Evolutionary conservation across 2,329 filamentous ascomycete genomes (phyloP).

Genomic region (Ceratocystis papillata): DNA sequence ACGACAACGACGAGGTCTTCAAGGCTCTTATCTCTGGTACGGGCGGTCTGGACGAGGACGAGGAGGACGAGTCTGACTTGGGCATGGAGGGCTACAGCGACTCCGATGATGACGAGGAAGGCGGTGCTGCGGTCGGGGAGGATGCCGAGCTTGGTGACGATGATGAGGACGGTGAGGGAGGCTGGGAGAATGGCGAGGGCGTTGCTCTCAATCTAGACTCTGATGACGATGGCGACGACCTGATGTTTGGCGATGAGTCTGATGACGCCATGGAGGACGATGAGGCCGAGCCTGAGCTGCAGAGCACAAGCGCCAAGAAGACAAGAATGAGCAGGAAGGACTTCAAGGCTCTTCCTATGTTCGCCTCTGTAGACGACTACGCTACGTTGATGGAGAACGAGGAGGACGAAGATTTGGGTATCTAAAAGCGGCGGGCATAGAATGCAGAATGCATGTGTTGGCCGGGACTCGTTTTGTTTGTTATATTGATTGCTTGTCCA

Average conservation of each 20-base stretch:
- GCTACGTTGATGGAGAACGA: constrained; percentile 70
- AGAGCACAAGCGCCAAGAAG: constrained; percentile 31
- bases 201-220: constrained; percentile 24
- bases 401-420: constrained; percentile 38
- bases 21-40: constrained; percentile 73
- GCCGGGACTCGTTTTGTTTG: constrained; percentile 1
- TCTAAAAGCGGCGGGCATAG: constrained; percentile 14
- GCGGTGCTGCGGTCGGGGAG: constrained; percentile 40
- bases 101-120: constrained; percentile 40
- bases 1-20: constrained; percentile 62
- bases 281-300: constrained; percentile 44
- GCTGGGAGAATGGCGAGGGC: constrained; percentile 32
- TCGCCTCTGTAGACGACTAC: constrained; percentile 90
- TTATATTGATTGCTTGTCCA: constrained; percentile 5
- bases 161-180: constrained; percentile 39
- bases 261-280: constrained; percentile 48
- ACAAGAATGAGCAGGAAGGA: constrained; percentile 61
- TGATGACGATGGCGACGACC: constrained; percentile 28
- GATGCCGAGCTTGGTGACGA: constrained; percentile 37
- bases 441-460: not conserved
- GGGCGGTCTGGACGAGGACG: constrained; percentile 60
- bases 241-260: constrained; percentile 36
- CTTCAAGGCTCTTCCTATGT: constrained; percentile 80
- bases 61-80: constrained; percentile 47
- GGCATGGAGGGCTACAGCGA: constrained; percentile 42